These are phyloP conservation scores for Cryptosporidium xiaoi DNA, from an alignment of 169 alveolate genomes.

Conservation along the genomic window DNA sequence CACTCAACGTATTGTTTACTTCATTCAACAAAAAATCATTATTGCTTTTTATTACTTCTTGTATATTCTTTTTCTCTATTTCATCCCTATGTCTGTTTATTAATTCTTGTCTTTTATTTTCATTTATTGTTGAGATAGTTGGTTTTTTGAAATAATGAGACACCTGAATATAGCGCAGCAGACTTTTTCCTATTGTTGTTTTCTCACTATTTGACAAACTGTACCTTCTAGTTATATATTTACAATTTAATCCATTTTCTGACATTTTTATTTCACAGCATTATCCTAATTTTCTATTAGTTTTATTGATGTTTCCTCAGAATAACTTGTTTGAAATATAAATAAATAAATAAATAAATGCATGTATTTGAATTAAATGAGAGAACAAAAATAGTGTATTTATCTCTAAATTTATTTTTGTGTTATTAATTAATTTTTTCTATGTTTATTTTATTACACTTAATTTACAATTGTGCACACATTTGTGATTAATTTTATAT, in stretches of 20 bases:
- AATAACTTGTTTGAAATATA: not conserved
- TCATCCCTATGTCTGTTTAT: conserved; percentile 12
- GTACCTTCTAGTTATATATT: conserved; percentile 28
- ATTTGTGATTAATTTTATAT: too few relatives aligned
- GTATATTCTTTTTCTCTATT: not conserved
- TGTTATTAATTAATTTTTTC: too few relatives aligned
- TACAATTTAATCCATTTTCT: not conserved
- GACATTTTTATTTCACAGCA: conserved; percentile 1
- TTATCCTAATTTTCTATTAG: not conserved
- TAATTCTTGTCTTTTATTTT: conserved; percentile 16
- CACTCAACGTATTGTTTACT: not conserved
- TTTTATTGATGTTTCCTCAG: too few relatives aligned
- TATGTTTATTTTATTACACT: too few relatives aligned
- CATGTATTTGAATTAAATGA: too few relatives aligned
- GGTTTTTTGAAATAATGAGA: conserved; percentile 49
- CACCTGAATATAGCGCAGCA: conserved; percentile 37
- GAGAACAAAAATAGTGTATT: too few relatives aligned
- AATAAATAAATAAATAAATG: not conserved
- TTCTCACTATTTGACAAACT: conserved; percentile 21
- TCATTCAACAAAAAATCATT: conserved; percentile 9
- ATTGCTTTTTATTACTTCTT: not conserved
- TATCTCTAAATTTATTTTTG: too few relatives aligned
- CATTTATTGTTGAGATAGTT: conserved; percentile 12
- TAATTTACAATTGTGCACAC: too few relatives aligned
- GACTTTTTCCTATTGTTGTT: conserved; percentile 30